Evolutionary conservation across 257 asterid species (phyloP), one percentile per base, ranked within the genome.

Genomic region (Thymus quinquecostatus): DNA sequence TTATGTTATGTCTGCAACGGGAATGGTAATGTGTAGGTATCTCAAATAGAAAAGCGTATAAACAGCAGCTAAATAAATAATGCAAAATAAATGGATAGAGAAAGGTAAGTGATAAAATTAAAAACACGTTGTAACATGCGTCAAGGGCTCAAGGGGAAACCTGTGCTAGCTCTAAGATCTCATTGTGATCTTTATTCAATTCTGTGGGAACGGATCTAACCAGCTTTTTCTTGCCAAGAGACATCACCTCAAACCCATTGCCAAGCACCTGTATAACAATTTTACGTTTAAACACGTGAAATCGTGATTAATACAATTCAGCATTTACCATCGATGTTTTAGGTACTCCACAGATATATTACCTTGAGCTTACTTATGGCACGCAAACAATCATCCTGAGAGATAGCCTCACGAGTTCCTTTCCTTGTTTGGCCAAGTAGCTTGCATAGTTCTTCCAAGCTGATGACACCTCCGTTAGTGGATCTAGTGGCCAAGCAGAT

Each of bases 291-390:
- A 21, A 51, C 57, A 51, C 40, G 5, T 36, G 40, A 36, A 2
- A 5, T 36, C 40, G 4, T 51, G 57, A 14, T 51, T 51, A 14
- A 1, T 51, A 51, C 10, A 2, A 28, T 6, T 43, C 4, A 32
- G 44, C n/a, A 48, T 59, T 40, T 30, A 60, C 43, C 38, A 60
- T 5, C 8, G 9, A 44, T 3, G 41, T 32, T 8, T 51, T 8
- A 50, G 41, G 53, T 13, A 10, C 48, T 1, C 3, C 4, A 53
- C 9, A 21, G 8, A 54, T 5, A 54, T 54, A 58, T 38, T 86
- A 92, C 99, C 98, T 95, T 95, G 71, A 95, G 90, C 82, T 95
- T 95, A 81, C 99, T 89, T 38, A 95, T 92, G 53, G 99, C 99
- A 73, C 99, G 98, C 79, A 95, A 81, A 76, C 98, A 95, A 66